Evolutionary conservation across 2,329 filamentous ascomycete species (phyloP).

Genomic region (Hymenoscyphus repandus): DNA sequence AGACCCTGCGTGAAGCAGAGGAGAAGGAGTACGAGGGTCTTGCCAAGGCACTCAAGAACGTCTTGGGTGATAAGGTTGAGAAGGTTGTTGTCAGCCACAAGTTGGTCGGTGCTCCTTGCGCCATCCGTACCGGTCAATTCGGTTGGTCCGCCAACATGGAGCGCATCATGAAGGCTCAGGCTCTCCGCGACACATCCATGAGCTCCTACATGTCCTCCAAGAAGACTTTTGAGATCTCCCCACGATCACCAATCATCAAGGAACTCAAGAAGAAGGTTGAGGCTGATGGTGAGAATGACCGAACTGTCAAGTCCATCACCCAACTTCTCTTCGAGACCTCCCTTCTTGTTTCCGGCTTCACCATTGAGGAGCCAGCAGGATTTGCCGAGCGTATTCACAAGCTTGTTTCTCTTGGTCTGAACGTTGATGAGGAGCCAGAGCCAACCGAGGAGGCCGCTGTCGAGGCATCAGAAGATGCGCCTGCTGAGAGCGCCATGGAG

Average conservation of each 20-base stretch:
- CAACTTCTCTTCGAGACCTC: slow-evolving; percentile 99
- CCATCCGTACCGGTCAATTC: slow-evolving; percentile 99
- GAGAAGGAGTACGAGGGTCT: slow-evolving; percentile 97
- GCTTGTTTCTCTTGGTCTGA: slow-evolving; percentile 94
- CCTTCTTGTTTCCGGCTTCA: slow-evolving; percentile 97
- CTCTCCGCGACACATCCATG: slow-evolving; percentile 99
- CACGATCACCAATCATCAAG: slow-evolving; percentile 94
- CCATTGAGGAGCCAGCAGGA: slow-evolving; percentile 95
- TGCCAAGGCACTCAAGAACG: slow-evolving; percentile 97
- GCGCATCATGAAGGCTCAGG: slow-evolving; percentile 99
- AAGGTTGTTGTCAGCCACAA: slow-evolving; percentile 99
- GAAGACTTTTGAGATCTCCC: slow-evolving; percentile 99
- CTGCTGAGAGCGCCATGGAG: slow-evolving; percentile 85
- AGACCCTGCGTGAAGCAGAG: slow-evolving; percentile 88
- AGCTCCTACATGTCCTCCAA: slow-evolving; percentile 99
- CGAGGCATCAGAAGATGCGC: slow-evolving; percentile 50
- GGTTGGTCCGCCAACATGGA: slow-evolving; percentile 99
- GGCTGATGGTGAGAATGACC: slow-evolving; percentile 94
- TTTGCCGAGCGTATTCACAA: slow-evolving; percentile 99
- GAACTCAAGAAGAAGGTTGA: slow-evolving; percentile 99
- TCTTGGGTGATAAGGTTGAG: slow-evolving; percentile 98
- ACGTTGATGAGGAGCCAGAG: slow-evolving; percentile 92
- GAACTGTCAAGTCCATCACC: slow-evolving; percentile 98
- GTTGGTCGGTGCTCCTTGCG: slow-evolving; percentile 88
- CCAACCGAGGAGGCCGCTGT: slow-evolving; percentile 57